A percentile compares a stretch with the other conserved stretches of the same genome.
These are phyloP conservation scores for Cryphonectria nitschkei DNA, from an alignment of 2,329 filamentous ascomycete species.

Conservation along the genomic window DNA sequence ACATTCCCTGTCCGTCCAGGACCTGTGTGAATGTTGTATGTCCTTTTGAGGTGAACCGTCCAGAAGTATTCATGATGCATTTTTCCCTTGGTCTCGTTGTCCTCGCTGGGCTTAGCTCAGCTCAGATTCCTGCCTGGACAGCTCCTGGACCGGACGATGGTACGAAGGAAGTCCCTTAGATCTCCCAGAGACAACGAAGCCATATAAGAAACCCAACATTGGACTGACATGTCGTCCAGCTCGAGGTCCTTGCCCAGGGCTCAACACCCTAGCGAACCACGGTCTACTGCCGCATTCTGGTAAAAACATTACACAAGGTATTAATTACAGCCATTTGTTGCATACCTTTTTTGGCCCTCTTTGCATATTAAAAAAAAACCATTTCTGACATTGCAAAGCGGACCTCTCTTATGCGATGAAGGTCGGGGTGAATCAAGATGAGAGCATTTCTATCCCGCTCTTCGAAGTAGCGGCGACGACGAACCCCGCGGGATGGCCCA, in stretches of 20 bases:
- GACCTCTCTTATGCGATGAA: slow-evolving; percentile 18
- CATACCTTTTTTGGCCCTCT: neutral
- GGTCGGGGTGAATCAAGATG: slow-evolving; percentile 20
- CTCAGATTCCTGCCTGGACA: slow-evolving; percentile 13
- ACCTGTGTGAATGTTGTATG: neutral
- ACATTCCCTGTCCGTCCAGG: neutral
- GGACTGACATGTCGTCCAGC: neutral
- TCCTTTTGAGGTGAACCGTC: neutral
- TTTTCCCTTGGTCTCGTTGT: neutral
- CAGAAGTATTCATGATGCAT: neutral
- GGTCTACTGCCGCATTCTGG: slow-evolving; percentile 22
- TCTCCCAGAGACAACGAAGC: neutral
- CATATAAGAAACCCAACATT: neutral
- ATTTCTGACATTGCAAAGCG: neutral
- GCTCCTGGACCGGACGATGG: slow-evolving; percentile 22
- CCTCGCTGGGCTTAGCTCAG: neutral
- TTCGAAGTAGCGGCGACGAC: slow-evolving; percentile 18
- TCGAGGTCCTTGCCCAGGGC: slow-evolving; percentile 20
- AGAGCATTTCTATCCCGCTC: slow-evolving; percentile 14
- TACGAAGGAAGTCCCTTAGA: neutral
- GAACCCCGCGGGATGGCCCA: slow-evolving; percentile 15
- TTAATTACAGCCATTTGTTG: neutral
- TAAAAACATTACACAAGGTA: slow-evolving; percentile 23
- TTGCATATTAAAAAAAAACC: neutral
- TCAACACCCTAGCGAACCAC: slow-evolving; percentile 25